Base-by-base conservation (phyloP, 164 flowering plant genomes). In the Aristolochia contorta region DNA sequence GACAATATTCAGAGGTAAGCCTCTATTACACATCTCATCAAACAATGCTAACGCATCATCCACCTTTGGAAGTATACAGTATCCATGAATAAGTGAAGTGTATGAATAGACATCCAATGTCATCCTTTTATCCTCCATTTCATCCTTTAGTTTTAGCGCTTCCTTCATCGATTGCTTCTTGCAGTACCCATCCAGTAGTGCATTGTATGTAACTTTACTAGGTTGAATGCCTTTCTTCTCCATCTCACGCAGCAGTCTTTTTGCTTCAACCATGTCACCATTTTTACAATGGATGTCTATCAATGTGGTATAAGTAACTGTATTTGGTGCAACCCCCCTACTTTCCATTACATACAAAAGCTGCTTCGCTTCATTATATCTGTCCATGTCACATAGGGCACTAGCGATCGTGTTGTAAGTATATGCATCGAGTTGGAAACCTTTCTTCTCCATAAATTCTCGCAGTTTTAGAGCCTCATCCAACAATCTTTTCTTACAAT, bases 201-300 rank as follows among this genome's bases (percentile, higher is more conserved):
- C 73, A 71, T 84, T 91, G 66, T 83, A 91, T 16, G 93, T 88
- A 25, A 75, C 75, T 16, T 53, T 50, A 72, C 56, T 82, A 1
- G 91, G 91, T 56, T 18, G 69, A 52, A 65, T 66, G 16, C 84
- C 85, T 68, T 65, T 80, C 67, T 55, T 62, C 66, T 75, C 78
- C 96, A 91, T 86, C 65, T 84, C 83, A 3, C 25, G 62, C 25
- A 91, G 60, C 1, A 80, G 54, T 63, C 79, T 73, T 52, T 66
- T 78, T 4, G 91, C 97, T 67, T 78, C 96, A 15, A 49, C 71
- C 19, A 88, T 47, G 70, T 91, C 59, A 41, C 96, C 88, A 69
- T 83, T 82, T 70, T 86, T 88, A 74, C 86, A 79, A 66, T 76
- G 69, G 55, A 86, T 81, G 66, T 78, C 79, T 58, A 91, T 73